Percentiles rank a stretch among this genome's conserved stretches.
phyloP scores from a whole-genome alignment of 1,284 basidiomycete species.

The Calocybe gambosa region DNA sequence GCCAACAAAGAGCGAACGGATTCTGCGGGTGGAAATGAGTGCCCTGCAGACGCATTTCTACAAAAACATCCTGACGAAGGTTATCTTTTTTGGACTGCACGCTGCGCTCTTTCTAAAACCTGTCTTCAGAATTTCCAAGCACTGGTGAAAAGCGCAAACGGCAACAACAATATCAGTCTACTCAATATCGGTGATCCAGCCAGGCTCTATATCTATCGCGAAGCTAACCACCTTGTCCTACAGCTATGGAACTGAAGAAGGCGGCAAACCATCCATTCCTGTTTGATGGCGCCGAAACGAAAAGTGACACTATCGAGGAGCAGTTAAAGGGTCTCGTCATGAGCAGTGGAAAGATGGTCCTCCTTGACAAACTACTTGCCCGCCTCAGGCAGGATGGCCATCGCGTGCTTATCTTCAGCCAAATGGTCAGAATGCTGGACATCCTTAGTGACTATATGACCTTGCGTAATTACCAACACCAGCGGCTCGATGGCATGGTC shows the following conservation, averaged over 20 bases:
- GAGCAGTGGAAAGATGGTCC: conserved; percentile 97
- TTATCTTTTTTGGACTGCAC: conserved; percentile 22
- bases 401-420: conserved; percentile 97
- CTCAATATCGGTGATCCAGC: conserved; percentile 78
- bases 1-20: conserved; percentile 97
- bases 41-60: conserved; percentile 97
- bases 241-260: conserved; percentile 95
- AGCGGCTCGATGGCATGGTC: conserved; percentile 94
- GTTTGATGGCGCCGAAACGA: conserved; percentile 91
- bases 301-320: conserved; percentile 75
- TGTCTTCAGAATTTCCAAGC: conserved; percentile 82
- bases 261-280: conserved; percentile 98
- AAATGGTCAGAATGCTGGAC: conserved; percentile 99
- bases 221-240: conserved; percentile 3
- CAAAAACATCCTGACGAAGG: conserved; percentile 98
- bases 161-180: conserved; percentile 83
- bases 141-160: conserved; percentile 81
- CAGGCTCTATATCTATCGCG: conserved; percentile 3
- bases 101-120: conserved; percentile 3
- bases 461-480: conserved; percentile 89
- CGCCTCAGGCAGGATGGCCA: conserved; percentile 90
- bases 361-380: conserved; percentile 90
- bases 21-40: conserved; percentile 97
- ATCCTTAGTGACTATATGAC: conserved; percentile 97
- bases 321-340: conserved; percentile 94